Percentiles rank a stretch among this genome's conserved stretches.
phyloP scores from a whole-genome alignment of 2,329 filamentous ascomycete genomes.

The Claviceps sp. region DNA sequence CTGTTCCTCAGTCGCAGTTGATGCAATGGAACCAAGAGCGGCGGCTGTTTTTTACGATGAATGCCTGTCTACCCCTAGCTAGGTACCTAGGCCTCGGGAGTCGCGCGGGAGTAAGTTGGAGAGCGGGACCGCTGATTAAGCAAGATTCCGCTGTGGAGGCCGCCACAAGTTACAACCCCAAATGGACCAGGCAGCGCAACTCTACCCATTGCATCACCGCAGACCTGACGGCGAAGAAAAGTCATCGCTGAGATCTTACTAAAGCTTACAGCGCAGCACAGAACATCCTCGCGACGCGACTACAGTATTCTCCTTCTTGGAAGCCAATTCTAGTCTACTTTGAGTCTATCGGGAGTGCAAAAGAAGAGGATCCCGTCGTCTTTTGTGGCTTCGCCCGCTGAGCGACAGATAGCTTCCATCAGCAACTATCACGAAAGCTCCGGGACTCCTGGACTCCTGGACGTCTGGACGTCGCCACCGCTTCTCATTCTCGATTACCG shows the following conservation, averaged over 20 bases:
- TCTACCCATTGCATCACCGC: slow-evolving; percentile 25
- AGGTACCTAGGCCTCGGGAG: too few relatives aligned
- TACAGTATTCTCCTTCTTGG: background rate
- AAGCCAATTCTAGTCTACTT: background rate
- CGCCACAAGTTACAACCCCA: slow-evolving; percentile 3
- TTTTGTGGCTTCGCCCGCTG: background rate
- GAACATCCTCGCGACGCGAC: background rate
- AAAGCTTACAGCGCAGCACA: background rate
- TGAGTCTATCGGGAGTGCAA: background rate
- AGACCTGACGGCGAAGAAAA: slow-evolving; percentile 7
- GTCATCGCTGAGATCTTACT: background rate
- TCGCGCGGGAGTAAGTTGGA: too few relatives aligned
- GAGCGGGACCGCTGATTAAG: slow-evolving; percentile 6
- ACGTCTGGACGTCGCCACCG: background rate
- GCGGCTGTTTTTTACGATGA: too few relatives aligned
- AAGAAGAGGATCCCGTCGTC: background rate
- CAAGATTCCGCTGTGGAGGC: background rate
- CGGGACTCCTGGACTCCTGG: too few relatives aligned
- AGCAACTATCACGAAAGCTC: background rate
- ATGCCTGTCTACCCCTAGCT: too few relatives aligned
- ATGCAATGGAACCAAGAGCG: too few relatives aligned
- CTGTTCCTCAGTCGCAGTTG: too few relatives aligned
- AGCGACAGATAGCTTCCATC: slow-evolving; percentile 1
- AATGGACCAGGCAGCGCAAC: slow-evolving; percentile 20
- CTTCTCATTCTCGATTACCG: background rate